Evolutionary conservation across 1,139 yeast genomes (phyloP).

Genomic region (Pichia sp.): DNA sequence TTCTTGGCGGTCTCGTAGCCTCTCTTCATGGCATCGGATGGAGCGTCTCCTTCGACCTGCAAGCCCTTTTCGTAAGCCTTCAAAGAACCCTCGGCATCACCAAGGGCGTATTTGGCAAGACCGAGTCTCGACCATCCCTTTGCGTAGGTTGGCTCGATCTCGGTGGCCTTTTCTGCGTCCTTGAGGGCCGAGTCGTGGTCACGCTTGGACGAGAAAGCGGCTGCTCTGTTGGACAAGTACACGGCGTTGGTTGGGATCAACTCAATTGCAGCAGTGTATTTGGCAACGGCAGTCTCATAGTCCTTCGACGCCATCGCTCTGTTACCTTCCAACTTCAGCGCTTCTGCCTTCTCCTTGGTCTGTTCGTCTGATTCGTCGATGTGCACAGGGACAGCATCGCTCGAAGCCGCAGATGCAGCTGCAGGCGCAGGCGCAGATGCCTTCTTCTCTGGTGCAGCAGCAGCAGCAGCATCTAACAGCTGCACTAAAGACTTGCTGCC

Average conservation of each 20-base stretch:
- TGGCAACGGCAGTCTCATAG: conserved; percentile 63
- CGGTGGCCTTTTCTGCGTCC: conserved; percentile 81
- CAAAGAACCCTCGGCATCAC: conserved; percentile 83
- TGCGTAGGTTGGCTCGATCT: conserved; percentile 72
- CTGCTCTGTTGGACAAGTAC: conserved; percentile 91
- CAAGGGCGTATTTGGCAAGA: conserved; percentile 84
- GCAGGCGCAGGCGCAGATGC: neutral
- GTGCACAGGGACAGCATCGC: conserved; percentile 39
- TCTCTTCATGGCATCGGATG: conserved; percentile 85
- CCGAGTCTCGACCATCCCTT: conserved; percentile 96
- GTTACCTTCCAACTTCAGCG: conserved; percentile 84
- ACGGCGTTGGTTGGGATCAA: conserved; percentile 72
- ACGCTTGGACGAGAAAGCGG: conserved; percentile 81
- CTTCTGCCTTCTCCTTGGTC: conserved; percentile 71
- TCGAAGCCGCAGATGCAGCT: conserved; percentile 18
- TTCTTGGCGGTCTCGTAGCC: conserved; percentile 92
- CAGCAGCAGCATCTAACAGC: conserved; percentile 35
- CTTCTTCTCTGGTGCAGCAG: neutral
- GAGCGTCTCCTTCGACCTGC: conserved; percentile 78
- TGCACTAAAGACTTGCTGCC: conserved; percentile 48
- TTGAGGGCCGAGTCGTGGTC: conserved; percentile 72
- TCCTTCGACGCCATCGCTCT: conserved; percentile 80
- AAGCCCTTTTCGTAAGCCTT: conserved; percentile 87
- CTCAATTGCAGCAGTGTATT: conserved; percentile 79
- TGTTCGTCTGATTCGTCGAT: conserved; percentile 44